A percentile compares a stretch with the other conserved stretches of the same genome.
These are phyloP conservation scores for Sporothrix curviconia DNA, from an alignment of 2,329 filamentous ascomycete species.

Conservation along the genomic window DNA sequence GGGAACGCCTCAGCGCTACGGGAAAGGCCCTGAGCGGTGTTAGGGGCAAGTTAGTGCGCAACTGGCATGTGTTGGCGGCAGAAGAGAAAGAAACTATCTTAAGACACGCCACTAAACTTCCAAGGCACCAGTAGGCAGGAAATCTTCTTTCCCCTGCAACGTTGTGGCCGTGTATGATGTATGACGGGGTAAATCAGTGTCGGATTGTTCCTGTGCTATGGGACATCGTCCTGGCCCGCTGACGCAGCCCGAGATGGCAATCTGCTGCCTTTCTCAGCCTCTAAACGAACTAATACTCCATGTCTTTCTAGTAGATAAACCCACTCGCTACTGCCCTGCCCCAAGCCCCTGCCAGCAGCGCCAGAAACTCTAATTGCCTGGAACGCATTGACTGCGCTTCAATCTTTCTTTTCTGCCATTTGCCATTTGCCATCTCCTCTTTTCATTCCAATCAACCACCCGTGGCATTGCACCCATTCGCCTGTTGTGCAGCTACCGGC, in stretches of 20 bases:
- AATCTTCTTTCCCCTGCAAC: no score
- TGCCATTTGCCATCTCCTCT: not conserved
- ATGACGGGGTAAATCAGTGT: no score
- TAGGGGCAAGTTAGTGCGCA: not conserved
- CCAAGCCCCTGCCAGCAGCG: not conserved
- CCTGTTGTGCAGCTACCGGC: no score
- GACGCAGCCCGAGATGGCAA: no score
- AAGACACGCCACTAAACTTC: no score
- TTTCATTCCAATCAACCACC: not conserved
- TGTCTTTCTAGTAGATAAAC: no score
- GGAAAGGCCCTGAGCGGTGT: not conserved
- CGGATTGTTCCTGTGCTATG: no score
- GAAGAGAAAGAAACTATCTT: not conserved
- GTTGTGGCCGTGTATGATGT: no score
- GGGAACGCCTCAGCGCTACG: not conserved
- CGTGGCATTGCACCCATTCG: not conserved
- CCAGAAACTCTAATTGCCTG: not conserved
- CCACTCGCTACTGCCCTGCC: not conserved
- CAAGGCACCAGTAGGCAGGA: no score
- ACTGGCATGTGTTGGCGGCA: not conserved
- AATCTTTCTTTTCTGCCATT: not conserved
- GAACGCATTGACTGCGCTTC: not conserved
- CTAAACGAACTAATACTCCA: no score
- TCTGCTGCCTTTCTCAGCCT: no score
- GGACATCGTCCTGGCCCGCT: no score